Conservation (phyloP, 1,139 yeast genomes). For the Debaryomyces sp. region DNA sequence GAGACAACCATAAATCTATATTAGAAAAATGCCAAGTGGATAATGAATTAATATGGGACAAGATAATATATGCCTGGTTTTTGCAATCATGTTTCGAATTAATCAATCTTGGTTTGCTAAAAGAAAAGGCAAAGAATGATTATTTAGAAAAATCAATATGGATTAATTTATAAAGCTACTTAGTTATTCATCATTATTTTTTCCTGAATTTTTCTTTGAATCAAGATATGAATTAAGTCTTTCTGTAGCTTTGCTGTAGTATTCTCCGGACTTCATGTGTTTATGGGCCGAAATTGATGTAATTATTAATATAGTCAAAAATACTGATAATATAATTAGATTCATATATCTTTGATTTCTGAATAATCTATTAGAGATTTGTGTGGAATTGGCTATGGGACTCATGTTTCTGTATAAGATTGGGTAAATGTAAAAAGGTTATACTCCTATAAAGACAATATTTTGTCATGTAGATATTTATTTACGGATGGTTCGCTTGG, state of each 20-base stretch:
- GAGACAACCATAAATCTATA: constrained; percentile 1
- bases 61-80: constrained; percentile 44
- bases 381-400: constrained; percentile 30
- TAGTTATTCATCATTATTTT: background rate
- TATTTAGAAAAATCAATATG: constrained; percentile 48
- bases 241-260: constrained; percentile 19
- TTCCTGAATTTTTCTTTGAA: constrained; percentile 4
- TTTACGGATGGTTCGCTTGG: background rate
- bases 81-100: constrained; percentile 46
- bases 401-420: background rate
- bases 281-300: constrained; percentile 26
- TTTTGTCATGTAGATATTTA: background rate
- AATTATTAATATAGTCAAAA: constrained; percentile 25
- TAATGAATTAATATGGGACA: constrained; percentile 46
- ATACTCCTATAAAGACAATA: background rate
- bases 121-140: constrained; percentile 49
- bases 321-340: constrained; percentile 22
- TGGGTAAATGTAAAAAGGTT: background rate
- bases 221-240: constrained; percentile 15
- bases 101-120: constrained; percentile 41
- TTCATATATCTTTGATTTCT: constrained; percentile 30
- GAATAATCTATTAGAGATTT: constrained; percentile 32
- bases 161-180: constrained; percentile 21
- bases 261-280: constrained; percentile 15
- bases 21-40: constrained; percentile 13